A percentile compares a stretch with the other conserved stretches of the same genome.
These are phyloP conservation scores for Colletotrichum orbiculare DNA, from an alignment of 2,329 filamentous ascomycete species.

Conservation along the genomic window DNA sequence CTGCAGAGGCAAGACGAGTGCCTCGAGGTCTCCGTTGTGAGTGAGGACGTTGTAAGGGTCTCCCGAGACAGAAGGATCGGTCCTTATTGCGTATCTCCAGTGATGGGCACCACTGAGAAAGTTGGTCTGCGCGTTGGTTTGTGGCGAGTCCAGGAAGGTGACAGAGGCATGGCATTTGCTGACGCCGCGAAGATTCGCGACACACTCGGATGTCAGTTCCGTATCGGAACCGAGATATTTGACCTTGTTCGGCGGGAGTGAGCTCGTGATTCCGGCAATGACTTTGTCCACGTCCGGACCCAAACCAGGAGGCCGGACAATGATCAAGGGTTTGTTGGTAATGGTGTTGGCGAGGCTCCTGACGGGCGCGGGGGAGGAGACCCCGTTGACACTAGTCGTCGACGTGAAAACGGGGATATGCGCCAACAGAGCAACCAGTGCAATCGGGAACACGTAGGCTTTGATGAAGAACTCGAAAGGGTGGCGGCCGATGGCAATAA, in stretches of 20 bases:
- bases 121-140: slow-evolving; percentile 38
- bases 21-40: slow-evolving; percentile 40
- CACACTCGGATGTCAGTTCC: slow-evolving; percentile 38
- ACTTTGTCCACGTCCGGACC: not conserved
- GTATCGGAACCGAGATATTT: slow-evolving; percentile 35
- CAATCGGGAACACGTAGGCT: not conserved
- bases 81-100: slow-evolving; percentile 45
- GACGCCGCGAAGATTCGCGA: slow-evolving; percentile 41
- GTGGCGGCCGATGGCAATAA: not conserved
- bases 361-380: not conserved
- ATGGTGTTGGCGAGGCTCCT: slow-evolving; percentile 34
- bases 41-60: slow-evolving; percentile 61
- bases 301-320: slow-evolving; percentile 28
- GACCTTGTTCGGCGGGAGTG: not conserved
- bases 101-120: slow-evolving; percentile 34
- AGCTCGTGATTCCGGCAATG: slow-evolving; percentile 1
- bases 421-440: not conserved
- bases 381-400: not conserved
- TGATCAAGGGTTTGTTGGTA: slow-evolving; percentile 37
- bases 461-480: not conserved
- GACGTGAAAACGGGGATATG: slow-evolving; percentile 1
- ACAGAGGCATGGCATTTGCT: slow-evolving; percentile 45
- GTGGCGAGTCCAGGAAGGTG: slow-evolving; percentile 44
- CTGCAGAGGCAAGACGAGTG: slow-evolving; percentile 42
- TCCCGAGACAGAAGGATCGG: slow-evolving; percentile 43